Base-by-base conservation (phyloP, 2,329 filamentous ascomycete species). In the Aspergillus texensis region DNA sequence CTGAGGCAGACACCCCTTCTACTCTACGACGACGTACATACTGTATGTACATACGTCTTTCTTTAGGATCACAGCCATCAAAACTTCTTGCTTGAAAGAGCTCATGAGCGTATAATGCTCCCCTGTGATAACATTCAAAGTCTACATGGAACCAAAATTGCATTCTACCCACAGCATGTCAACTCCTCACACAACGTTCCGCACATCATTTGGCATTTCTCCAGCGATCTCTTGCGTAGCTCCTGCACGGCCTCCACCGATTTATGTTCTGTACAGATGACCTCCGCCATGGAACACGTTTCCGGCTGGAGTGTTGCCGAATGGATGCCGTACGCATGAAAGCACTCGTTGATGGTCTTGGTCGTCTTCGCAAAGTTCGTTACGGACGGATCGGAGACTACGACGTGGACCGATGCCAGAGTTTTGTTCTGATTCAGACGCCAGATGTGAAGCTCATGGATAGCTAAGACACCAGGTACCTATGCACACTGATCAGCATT, bases 391-490 rank as follows among this genome's bases (percentile, higher is more conserved):
- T 86, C 83, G 2, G 83, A 82, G n/a, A 91, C 83, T 0, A 89
- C 82, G 1, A 92, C 78, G 71, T 92, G 90, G 1, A 87, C 89
- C 0, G 88, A 88, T 6, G 90, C 90, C 56, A 92, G 81, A 6
- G 85, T 81, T 70, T 90, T 91, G 59, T 82, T 81, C 75, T 93
- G 89, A 71, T 90, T 86, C 8, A 93, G 81, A 3, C 87, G 83
- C 90, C 90, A 93, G 63, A 91, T 84, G 68, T 91, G 89, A 24
- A 92, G 80, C 68, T 92, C 88, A 67, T 91, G 89, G 21, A 92
- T 83, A 0, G 87, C 87, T 26, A 85, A 74, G 46, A 92, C 82
- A 1, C 89, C 89, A 0, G 86, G 84, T 39, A 91, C 87, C 83
- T 88, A 50, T 39, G 6, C 50, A n/a, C 1, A 12, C 26, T 55